Base-by-base conservation (phyloP, 371 early-diverging fungal species). In the Syncephalastrum contaminatum region DNA sequence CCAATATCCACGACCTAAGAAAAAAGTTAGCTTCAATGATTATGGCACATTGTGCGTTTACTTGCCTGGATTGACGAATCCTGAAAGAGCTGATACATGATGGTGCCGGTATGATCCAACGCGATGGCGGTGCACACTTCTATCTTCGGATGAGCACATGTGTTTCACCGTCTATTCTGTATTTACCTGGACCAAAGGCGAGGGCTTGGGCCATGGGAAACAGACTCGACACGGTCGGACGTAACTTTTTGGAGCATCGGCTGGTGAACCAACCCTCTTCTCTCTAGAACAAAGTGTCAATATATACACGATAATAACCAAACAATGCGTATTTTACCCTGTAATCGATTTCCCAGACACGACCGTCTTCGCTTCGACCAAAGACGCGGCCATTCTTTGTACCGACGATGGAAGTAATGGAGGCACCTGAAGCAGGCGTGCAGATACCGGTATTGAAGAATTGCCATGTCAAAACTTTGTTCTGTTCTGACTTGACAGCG, bases 331-430 rank as follows among this genome's bases (percentile, higher is more conserved):
- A 18, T 14, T 43, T 59, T 66, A 88, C 87, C 69, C 90, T 88
- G 67, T 97, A 97, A 36, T 76, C 77, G 19, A 97, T 70, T 72
- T 97, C 97, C 82, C 92, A 94, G 4, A 97, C 69, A 57, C 88
- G 82, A 16, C 94, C 94, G 60, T 93, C 89, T 54, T 81, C 83
- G 41, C 95, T 95, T 20, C 88, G 69, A 90, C 94, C 88, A 45
- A 96, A 94, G 24, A 97, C 84, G 15, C 97, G 81, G 1, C 96
- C 97, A 4, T 80, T 70, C 4, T 62, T 64, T 3, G 94, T 89
- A 4, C 93, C 93, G 15, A 81, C 70, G 49, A 97, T 92, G 39
- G 80, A 67, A 43, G 67, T 77, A 80, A 97, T 91, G 6, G 77
- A 77, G 14, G 92, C 85, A 46, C 87, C 87, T 48, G 92, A 90